These are phyloP conservation scores for Saccharomycodes ludwigii DNA, from an alignment of 805 yeast species.

Conservation along the genomic window DNA sequence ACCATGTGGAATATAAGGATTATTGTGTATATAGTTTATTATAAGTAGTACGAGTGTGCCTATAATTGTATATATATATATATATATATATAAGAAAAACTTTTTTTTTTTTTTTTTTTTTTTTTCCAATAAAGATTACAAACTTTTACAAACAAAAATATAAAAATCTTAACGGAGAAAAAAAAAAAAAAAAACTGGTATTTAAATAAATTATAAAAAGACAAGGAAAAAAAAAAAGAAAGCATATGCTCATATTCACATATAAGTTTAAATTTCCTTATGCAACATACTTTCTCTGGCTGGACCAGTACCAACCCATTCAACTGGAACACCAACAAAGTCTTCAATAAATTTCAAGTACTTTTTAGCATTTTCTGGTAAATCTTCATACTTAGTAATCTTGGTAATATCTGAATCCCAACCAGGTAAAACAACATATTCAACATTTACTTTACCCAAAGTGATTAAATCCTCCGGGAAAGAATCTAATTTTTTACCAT, in stretches of 20 bases:
- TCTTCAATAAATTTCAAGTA: slow-evolving; percentile 82
- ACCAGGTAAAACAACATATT: slow-evolving; percentile 84
- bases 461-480: slow-evolving; percentile 89
- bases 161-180: slow-evolving; percentile 1
- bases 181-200: slow-evolving; percentile 1
- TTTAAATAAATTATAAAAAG: background rate
- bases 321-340: slow-evolving; percentile 69
- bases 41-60: too few relatives aligned
- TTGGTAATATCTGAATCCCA: slow-evolving; percentile 81
- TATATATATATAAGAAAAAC: too few relatives aligned
- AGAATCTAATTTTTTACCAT: slow-evolving; percentile 60
- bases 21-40: slow-evolving; percentile 41
- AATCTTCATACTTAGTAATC: slow-evolving; percentile 54
- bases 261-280: slow-evolving; percentile 23
- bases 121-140: too few relatives aligned
- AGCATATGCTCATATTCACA: background rate
- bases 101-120: too few relatives aligned
- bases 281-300: slow-evolving; percentile 87
- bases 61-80: too few relatives aligned
- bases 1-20: slow-evolving; percentile 32
- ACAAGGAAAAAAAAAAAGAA: background rate
- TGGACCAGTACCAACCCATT: slow-evolving; percentile 99
- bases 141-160: too few relatives aligned
- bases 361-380: slow-evolving; percentile 79
- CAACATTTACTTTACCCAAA: slow-evolving; percentile 84